Evolutionary conservation across 306 rosid genomes (phyloP), one percentile per base, ranked within the genome.

Genomic region (Begonia peltatifolia): DNA sequence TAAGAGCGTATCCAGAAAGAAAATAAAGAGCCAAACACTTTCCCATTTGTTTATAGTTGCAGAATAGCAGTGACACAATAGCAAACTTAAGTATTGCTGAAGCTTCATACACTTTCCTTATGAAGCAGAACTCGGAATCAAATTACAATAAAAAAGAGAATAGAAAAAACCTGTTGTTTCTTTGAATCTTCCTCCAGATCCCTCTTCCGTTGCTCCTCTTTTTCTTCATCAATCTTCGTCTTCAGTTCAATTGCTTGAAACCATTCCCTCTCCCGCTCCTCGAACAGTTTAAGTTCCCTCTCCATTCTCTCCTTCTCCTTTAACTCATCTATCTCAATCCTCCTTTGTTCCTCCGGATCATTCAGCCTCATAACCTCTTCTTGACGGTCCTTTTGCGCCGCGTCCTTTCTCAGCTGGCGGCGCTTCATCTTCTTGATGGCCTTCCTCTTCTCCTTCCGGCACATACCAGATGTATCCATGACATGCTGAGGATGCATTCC

Each of bases 391-490:
- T 42, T 76, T 42, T 53, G 64, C 2, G 97, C 97, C 6, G 53
- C 63, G 56, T 83, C 87, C 67, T 79, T 78, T 66, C 97, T 60
- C 1, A 52, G 30, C 63, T 72, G 80, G 75, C 84, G 82, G 58
- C 97, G 72, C 76, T 76, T 90, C 73, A 71, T 61, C 68, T 76
- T 85, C 86, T 83, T 90, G 66, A 65, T 13, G 35, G 77, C 79
- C 65, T 85, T 90, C 75, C 95, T 75, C 76, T 83, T 90, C 79
- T 85, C 94, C 82, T 78, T 85, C 61, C 97, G 75, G 54, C 64
- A 64, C 74, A 54, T 23, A 44, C 47, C 36, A 4, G 36, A 30
- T 30, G 36, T 30, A 30, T 30, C 36, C 36, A 30, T 30, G 3
- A 30, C 36, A 30, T 30, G 2, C 36, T 30, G 36, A 0, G 36